phyloP scores from a whole-genome alignment of 768 basidiomycete species.

The Mycena floridula region DNA sequence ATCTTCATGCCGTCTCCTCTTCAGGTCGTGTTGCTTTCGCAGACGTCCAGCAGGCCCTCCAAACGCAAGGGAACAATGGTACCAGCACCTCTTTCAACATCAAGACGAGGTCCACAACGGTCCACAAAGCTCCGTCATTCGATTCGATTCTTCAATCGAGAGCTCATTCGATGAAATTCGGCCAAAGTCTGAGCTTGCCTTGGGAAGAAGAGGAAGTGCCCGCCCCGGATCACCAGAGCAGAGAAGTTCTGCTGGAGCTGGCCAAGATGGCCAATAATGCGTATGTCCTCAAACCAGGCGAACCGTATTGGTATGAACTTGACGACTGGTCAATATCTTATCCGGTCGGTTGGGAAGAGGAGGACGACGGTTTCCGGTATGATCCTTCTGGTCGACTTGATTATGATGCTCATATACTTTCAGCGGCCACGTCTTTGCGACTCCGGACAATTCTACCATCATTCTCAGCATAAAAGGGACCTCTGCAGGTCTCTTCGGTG shows the following conservation, averaged over 20 bases:
- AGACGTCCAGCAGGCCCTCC: conserved; percentile 27
- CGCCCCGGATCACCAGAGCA: conserved; percentile 71
- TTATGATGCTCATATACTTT: too few relatives aligned
- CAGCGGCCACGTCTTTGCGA: conserved; percentile 87
- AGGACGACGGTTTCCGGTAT: conserved; percentile 83
- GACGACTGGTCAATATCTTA: conserved; percentile 66
- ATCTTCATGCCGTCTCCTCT: conserved; percentile 50
- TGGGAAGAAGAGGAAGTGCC: conserved; percentile 77
- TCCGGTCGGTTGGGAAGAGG: conserved; percentile 91
- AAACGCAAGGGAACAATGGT: conserved; percentile 6
- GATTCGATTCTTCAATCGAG: conserved; percentile 36
- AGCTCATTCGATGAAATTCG: conserved; percentile 36
- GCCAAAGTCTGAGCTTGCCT: conserved; percentile 36
- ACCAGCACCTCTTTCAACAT: conserved; percentile 30
- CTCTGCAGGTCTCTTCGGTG: conserved; percentile 66
- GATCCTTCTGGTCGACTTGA: too few relatives aligned
- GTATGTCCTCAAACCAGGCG: conserved; percentile 56
- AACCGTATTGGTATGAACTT: conserved; percentile 74
- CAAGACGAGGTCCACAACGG: conserved; percentile 26
- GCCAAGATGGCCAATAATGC: conserved; percentile 97
- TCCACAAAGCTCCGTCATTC: conserved; percentile 44
- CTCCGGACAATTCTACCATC: conserved; percentile 75
- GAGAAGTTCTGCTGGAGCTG: conserved; percentile 70
- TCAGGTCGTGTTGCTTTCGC: conserved; percentile 49
- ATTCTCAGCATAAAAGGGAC: conserved; percentile 93